These are phyloP conservation scores for Tricholoma saponaceum DNA, from an alignment of 768 basidiomycete genomes.

Conservation along the genomic window DNA sequence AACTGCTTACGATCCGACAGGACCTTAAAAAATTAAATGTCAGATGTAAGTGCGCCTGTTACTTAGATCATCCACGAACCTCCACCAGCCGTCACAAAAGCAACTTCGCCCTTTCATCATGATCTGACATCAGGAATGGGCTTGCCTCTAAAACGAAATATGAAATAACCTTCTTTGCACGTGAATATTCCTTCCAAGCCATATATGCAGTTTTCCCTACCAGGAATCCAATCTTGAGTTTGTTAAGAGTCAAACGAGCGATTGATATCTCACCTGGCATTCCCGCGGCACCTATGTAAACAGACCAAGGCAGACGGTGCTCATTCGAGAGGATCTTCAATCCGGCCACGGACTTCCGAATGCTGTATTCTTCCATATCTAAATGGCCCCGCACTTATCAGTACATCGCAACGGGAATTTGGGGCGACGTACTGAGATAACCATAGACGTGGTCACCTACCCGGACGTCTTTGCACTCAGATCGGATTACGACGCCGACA, in stretches of 20 bases:
- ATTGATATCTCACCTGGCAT: conserved; percentile 41
- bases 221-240: not conserved
- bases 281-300: conserved; percentile 47
- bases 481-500: conserved; percentile 42
- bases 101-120: conserved; percentile 43
- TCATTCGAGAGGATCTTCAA: conserved; percentile 34
- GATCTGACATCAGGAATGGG: not conserved
- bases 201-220: conserved; percentile 35
- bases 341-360: conserved; percentile 19
- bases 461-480: conserved; percentile 31
- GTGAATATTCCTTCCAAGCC: conserved; percentile 37
- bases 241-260: not conserved
- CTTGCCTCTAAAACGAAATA: not conserved
- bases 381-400: not conserved
- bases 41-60: not conserved
- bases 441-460: conserved; percentile 40
- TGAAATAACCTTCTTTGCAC: conserved; percentile 30
- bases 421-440: conserved; percentile 18
- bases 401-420: not conserved
- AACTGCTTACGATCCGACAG: conserved; percentile 56
- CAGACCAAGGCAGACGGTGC: conserved; percentile 43
- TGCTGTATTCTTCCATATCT: conserved; percentile 36
- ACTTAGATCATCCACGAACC: conserved; percentile 13
- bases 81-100: conserved; percentile 37
- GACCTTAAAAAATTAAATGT: conserved; percentile 16